These are phyloP conservation scores for Solanum sitiens DNA, from an alignment of 257 asterid genomes.

Conservation along the genomic window DNA sequence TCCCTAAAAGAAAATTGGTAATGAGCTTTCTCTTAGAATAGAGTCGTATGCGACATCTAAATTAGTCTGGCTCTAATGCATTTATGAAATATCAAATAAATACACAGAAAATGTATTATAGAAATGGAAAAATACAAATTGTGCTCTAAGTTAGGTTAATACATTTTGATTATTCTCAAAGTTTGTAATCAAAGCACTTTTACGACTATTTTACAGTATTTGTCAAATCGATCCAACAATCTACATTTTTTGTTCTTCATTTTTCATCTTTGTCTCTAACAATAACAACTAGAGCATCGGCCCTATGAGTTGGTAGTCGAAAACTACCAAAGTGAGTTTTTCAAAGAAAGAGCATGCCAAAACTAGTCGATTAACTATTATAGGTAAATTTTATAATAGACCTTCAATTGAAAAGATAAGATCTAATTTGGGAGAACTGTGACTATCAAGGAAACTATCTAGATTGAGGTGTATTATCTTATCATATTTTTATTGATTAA, in stretches of 20 bases:
- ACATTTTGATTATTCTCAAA: background rate
- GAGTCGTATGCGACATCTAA: too few relatives aligned
- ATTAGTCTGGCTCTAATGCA: too few relatives aligned
- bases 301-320: background rate
- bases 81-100: too few relatives aligned
- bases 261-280: background rate
- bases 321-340: background rate
- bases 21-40: too few relatives aligned
- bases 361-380: background rate
- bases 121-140: background rate
- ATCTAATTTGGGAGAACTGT: background rate
- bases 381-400: background rate
- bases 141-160: background rate
- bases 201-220: background rate
- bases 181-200: background rate
- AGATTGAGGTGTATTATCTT: background rate
- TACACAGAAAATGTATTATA: too few relatives aligned
- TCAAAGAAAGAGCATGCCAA: background rate
- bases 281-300: background rate
- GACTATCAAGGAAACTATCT: background rate
- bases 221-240: background rate
- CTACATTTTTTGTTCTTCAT: background rate
- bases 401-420: background rate
- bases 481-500: background rate
- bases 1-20: too few relatives aligned